phyloP scores from a whole-genome alignment of 257 asterid species.

The Voacanga thouarsii region DNA sequence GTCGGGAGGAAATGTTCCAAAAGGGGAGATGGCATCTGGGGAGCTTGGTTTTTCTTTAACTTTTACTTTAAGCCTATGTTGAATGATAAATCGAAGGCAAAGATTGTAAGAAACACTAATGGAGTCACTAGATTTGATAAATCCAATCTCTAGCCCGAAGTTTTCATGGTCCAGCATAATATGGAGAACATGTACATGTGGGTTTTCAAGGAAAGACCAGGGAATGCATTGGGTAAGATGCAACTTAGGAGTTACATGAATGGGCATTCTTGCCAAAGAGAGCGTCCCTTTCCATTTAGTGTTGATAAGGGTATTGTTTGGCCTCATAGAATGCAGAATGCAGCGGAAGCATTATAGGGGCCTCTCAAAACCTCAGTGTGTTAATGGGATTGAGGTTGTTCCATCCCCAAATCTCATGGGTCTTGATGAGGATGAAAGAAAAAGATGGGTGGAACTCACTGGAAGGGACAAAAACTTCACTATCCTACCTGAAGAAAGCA shows the following conservation, averaged over 20 bases:
- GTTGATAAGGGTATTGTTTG: conserved; percentile 84
- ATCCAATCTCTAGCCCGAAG: conserved; percentile 75
- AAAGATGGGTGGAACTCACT: conserved; percentile 80
- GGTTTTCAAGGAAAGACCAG: conserved; percentile 90
- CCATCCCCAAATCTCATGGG: conserved; percentile 55
- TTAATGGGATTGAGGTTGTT: conserved; percentile 82
- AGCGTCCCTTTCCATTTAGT: conserved; percentile 79
- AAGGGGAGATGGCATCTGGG: conserved; percentile 91
- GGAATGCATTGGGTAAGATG: conserved; percentile 90
- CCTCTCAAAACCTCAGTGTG: conserved; percentile 91
- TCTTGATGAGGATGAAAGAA: conserved; percentile 68
- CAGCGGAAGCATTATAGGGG: conserved; percentile 94
- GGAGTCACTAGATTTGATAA: conserved; percentile 81
- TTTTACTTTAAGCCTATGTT: conserved; percentile 83
- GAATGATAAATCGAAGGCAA: conserved; percentile 77
- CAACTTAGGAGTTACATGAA: conserved; percentile 95
- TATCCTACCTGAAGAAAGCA: conserved; percentile 73
- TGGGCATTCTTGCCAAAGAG: conserved; percentile 95
- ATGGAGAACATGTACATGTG: conserved; percentile 99
- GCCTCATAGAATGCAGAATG: conserved; percentile 92
- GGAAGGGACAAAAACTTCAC: conserved; percentile 69
- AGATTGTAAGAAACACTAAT: conserved; percentile 62
- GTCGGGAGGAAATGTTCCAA: conserved; percentile 64
- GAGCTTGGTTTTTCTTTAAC: conserved; percentile 96
- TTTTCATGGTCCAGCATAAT: conserved; percentile 93